Conservation (phyloP, 768 basidiomycete species). For the Pisolithus microcarpus region DNA sequence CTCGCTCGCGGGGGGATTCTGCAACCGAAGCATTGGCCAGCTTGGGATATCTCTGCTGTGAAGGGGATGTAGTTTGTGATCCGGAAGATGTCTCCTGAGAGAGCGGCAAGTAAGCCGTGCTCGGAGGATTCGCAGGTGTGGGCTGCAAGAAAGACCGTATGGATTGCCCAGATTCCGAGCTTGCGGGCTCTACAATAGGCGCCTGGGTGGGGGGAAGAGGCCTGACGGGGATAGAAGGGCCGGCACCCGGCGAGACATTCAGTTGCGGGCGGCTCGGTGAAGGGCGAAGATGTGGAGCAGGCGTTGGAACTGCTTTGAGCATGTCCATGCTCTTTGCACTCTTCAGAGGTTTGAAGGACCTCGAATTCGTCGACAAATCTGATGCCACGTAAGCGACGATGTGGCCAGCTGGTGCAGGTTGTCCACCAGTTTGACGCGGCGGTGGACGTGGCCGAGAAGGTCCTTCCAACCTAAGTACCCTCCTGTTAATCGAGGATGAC, state of each 20-base stretch:
- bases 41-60: constrained; percentile 24
- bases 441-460: constrained; percentile 14
- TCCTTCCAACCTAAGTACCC: constrained; percentile 11
- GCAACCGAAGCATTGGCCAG: constrained; percentile 3
- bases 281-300: constrained; percentile 17
- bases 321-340: constrained; percentile 24
- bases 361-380: constrained; percentile 26
- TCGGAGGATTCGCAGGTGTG: constrained; percentile 14
- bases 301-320: constrained; percentile 13
- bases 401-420: constrained; percentile 14
- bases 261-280: constrained; percentile 27
- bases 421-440: constrained; percentile 19
- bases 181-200: constrained; percentile 12
- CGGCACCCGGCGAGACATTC: constrained; percentile 14
- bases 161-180: constrained; percentile 12
- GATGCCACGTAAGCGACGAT: constrained; percentile 24
- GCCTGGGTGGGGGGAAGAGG: constrained; percentile 25
- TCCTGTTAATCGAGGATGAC: constrained; percentile 15
- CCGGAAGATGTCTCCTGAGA: constrained; percentile 53
- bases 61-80: constrained; percentile 50
- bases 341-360: constrained; percentile 25
- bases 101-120: constrained; percentile 33
- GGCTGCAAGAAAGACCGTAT: constrained; percentile 18
- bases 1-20: constrained; percentile 22
- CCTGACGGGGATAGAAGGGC: constrained; percentile 5